Evolutionary conservation across 1,284 basidiomycete species (phyloP), one percentile per base, ranked within the genome.

Genomic region (Papiliotrema flavescens): DNA sequence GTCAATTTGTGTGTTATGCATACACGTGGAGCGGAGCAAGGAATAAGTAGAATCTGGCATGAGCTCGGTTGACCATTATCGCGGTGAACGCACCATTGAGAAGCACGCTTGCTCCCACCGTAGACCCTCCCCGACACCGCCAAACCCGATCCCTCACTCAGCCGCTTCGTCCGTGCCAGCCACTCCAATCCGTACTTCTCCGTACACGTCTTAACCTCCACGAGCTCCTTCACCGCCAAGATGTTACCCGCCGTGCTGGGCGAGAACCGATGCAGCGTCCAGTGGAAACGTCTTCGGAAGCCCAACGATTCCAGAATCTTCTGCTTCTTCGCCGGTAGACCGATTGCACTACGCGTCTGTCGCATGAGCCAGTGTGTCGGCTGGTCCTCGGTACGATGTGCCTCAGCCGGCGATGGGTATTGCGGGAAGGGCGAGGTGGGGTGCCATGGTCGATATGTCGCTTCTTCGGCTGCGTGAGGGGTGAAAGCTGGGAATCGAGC

Each of bases 151-250:
- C 67, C 71, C 62, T 77, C 71, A 14, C 64, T 58, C 47, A 66
- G 58, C 20, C 61, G 59, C 55, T 68, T 61, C n/a, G 17, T 32
- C 19, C 64, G 59, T 41, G 51, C 58, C 44, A 63, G 54, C 51
- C 66, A 56, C 19, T 54, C 49, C 45, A 45, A 42, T 14, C 70
- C 71, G 50, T 71, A 62, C 51, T 63, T 61, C 56, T 70, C 60
- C 7, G 61, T 64, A 4, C 81, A 79, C 58, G 80, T 81, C 55
- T 74, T 70, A 26, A 82, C 80, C 34, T 74, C 67, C 9, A 82
- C 78, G 45, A 82, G 64, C 69, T 82, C 80, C 70, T 82, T 82
- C 47, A 82, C 77, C 22, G 63, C 67, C 19, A 82, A 64, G 35
- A 82, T 78, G 54, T 76, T 70, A 24, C 80, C 80, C 2, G 79